phyloP scores from a whole-genome alignment of 208 protist species.

The Trypanosomatidae sp. region DNA sequence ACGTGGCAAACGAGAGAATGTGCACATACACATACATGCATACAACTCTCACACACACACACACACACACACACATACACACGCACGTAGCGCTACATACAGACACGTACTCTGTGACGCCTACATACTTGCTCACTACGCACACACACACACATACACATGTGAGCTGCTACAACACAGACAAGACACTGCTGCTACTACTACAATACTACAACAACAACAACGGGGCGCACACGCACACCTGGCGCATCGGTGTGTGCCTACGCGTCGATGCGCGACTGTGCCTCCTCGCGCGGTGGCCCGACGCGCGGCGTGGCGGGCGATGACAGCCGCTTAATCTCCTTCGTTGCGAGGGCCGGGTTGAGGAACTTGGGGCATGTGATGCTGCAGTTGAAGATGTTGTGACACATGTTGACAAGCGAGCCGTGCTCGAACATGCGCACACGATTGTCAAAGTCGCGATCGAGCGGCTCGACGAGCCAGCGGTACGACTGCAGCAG shows the following conservation, averaged over 20 bases:
- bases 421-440: conserved; percentile 77
- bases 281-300: conserved; percentile 16
- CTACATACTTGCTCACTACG: no score
- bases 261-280: no score
- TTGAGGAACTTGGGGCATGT: conserved; percentile 89
- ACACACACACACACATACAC: no score
- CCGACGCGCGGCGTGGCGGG: conserved; percentile 36
- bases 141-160: no score
- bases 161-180: neutral
- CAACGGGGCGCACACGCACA: neutral
- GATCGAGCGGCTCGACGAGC: conserved; percentile 82
- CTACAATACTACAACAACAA: neutral
- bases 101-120: no score
- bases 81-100: no score
- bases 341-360: conserved; percentile 72
- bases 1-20: no score
- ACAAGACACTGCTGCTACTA: neutral
- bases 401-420: conserved; percentile 86
- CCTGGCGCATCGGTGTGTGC: conserved; percentile 11
- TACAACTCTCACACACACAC: no score
- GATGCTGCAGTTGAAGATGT: conserved; percentile 87
- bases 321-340: conserved; percentile 76
- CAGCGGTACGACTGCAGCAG: conserved; percentile 84
- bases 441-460: conserved; percentile 73
- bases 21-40: no score